Conservation (phyloP, 257 asterid genomes). For the Agastache rugosa region DNA sequence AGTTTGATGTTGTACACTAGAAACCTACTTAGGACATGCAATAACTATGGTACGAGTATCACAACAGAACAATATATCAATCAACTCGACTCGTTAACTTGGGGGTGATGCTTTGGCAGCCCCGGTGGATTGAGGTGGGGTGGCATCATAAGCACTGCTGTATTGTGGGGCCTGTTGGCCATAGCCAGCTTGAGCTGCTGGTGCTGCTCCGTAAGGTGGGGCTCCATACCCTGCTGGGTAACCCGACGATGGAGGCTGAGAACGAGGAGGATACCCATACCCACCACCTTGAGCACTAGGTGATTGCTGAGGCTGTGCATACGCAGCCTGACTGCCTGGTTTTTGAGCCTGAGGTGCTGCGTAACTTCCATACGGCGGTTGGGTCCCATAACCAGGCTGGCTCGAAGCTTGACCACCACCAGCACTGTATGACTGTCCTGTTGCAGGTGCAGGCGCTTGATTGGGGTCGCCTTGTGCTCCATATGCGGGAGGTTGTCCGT, state of each 20-base stretch:
- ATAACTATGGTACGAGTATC: not conserved
- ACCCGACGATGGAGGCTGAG: slow-evolving; percentile 30
- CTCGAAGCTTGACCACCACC: slow-evolving; percentile 49
- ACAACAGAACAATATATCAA: not conserved
- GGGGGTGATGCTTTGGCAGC: slow-evolving; percentile 50
- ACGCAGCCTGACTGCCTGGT: slow-evolving; percentile 46
- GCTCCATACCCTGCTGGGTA: slow-evolving; percentile 56
- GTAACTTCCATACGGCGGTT: slow-evolving; percentile 46
- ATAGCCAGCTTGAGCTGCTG: slow-evolving; percentile 42
- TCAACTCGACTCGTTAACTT: slow-evolving; percentile 34
- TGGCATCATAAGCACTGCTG: slow-evolving; percentile 43
- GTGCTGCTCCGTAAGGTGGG: slow-evolving; percentile 40
- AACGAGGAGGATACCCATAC: slow-evolving; percentile 48
- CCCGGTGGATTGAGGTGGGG: slow-evolving; percentile 39
- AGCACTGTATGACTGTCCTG: slow-evolving; percentile 60
- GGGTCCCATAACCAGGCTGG: slow-evolving; percentile 72
- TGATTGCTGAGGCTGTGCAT: slow-evolving; percentile 61
- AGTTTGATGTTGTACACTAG: slow-evolving; percentile 4
- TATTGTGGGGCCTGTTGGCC: slow-evolving; percentile 53
- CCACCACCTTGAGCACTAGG: slow-evolving; percentile 58
- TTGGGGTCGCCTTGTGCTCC: slow-evolving; percentile 70
- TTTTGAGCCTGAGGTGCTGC: slow-evolving; percentile 53
- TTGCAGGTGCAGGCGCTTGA: slow-evolving; percentile 60
- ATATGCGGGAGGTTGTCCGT: slow-evolving; percentile 58
- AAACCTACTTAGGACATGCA: slow-evolving; percentile 6